Evolutionary conservation across 768 basidiomycete species (phyloP), one percentile per base, ranked within the genome.

Genomic region (Collybia sp.): DNA sequence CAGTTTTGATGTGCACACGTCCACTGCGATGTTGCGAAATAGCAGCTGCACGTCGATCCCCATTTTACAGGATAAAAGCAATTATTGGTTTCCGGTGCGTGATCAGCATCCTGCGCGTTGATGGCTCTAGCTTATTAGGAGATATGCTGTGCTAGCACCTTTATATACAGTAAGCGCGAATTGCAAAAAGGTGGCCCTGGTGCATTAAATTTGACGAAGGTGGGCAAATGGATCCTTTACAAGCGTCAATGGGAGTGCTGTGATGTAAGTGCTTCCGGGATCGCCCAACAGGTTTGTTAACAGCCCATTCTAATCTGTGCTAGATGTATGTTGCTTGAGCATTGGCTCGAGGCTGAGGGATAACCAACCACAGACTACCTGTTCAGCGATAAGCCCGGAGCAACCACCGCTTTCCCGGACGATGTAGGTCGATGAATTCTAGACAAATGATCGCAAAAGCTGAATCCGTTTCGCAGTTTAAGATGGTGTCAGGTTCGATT

Each of bases 31-130:
- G 9, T 64, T 80, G 18, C 63, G 72, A 34, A 47, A 72, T 46
- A 78, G 77, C 53, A 50, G 70, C 54, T 80, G 78, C 54, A 73
- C 76, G 2, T 73, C 77, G n/a, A 64, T 72, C 46, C 76, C 76
- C 33, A 77, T 80, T 54, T 63, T 65, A 12, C 62, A 80, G 60
- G 76, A 78, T 60, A 75, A 77, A 51, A 76, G 73, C 15, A 69
- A 64, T 42, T 79, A 78, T 50, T 78, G 76, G 76, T 70, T 71
- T 50, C 74, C 75, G 40, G 74, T 75, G 50, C 39, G 70, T 65
- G 8, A 31, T 42, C 9, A 13, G 30, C 16, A 37, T 25, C 6
- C 36, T 37, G 51, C 44, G 30, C 31, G n/a, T 10, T 17, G 12
- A 6, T n/a, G 8, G 13, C 12, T 11, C 40, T 18, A 30, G 40